phyloP scores from a whole-genome alignment of 495 filamentous ascomycete genomes.

The Penicillium soppii region DNA sequence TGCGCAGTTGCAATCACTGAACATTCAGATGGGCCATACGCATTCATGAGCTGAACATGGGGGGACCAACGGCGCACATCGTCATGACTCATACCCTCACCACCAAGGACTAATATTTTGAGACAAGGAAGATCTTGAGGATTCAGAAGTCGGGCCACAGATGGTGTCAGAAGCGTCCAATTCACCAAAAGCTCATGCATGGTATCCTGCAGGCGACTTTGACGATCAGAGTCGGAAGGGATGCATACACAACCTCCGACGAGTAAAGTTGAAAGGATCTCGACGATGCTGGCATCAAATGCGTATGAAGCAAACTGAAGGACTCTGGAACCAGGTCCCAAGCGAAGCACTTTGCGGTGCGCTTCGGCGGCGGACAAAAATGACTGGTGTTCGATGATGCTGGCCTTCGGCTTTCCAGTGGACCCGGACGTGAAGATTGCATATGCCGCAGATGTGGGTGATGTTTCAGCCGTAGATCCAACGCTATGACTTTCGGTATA shows the following conservation, averaged over 20 bases:
- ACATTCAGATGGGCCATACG: not conserved
- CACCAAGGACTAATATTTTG: constrained; percentile 12
- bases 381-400: constrained; percentile 43
- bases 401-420: constrained; percentile 68
- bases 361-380: constrained; percentile 13
- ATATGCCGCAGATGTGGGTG: constrained; percentile 8
- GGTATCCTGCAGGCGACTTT: not conserved
- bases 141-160: constrained; percentile 6
- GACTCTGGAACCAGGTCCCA: not conserved
- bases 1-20: not conserved
- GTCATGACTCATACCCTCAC: constrained; percentile 9
- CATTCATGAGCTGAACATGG: not conserved
- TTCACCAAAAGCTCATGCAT: not conserved
- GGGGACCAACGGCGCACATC: constrained; percentile 8
- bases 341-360: not conserved
- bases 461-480: not conserved
- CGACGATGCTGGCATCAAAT: constrained; percentile 21
- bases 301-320: constrained; percentile 33
- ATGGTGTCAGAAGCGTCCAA: not conserved
- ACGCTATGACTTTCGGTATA: not conserved
- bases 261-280: constrained; percentile 19
- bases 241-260: constrained; percentile 29
- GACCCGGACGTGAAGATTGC: constrained; percentile 51
- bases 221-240: constrained; percentile 20
- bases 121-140: constrained; percentile 25